Evolutionary conservation across 164 flowering plant genomes (phyloP), one percentile per base, ranked within the genome.

Genomic region (Hamamelis virginiana): DNA sequence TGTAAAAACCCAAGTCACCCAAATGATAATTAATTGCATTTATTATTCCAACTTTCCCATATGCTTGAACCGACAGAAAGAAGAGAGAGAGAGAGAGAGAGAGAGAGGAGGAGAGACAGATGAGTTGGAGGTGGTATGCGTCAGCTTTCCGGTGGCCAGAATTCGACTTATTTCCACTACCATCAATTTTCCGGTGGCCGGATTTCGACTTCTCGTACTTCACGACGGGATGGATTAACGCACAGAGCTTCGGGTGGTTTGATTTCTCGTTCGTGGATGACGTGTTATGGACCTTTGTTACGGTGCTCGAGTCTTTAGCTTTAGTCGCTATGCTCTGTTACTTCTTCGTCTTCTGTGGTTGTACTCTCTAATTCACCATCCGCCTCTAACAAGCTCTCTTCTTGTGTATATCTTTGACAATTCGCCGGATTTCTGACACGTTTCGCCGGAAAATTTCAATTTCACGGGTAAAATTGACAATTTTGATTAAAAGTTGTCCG

Each of bases 311-410:
- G 80, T 87, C 94, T 0, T 14, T 91, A 8, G 91, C 85, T 65
- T 50, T 91, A 51, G 82, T 73, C 46, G 47, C 90, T 16, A 84
- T 88, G 91, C 83, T 91, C 16, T 91, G 93, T 64, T 87, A 63
- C 81, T 91, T 88, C 82, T 88, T 86, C 70, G 18, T 86, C 28
- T 88, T 80, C 77, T 91, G 92, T 62, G 95, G 97, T 1, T 91
- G 97, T 75, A 89, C 91, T 45, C 26, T 91, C 65, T 91, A 84
- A 88, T 66, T 26, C 51, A 23, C 55, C 58, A 0, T 11, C n/a
- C 41, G 41, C 2, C 6, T 33, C 6, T 33, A 2, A 33, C 41
- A 33, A 33, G 41, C 41, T 33, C 41, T 33, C 41, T 33, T 33
- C 41, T 6, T 33, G 4, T 33, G 41, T 33, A 33, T 33, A 33